Evolutionary conservation across 306 rosid species (phyloP).

Genomic region (Aeschynomene evenia): DNA sequence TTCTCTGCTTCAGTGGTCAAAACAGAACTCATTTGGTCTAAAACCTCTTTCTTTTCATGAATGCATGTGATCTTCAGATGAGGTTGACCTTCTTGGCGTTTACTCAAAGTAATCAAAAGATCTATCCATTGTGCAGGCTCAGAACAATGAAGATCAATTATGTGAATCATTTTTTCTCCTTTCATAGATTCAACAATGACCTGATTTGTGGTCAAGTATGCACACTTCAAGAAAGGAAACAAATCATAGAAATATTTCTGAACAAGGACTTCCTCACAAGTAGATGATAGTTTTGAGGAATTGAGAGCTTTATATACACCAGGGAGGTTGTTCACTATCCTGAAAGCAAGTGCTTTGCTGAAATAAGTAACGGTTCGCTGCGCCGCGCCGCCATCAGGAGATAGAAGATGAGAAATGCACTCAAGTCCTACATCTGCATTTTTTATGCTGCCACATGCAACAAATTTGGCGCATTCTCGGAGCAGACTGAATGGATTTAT

Average conservation of each 20-base stretch:
- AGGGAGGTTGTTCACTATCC: conserved; percentile 60
- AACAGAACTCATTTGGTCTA: conserved; percentile 63
- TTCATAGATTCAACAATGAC: conserved; percentile 87
- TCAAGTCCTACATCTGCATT: conserved; percentile 71
- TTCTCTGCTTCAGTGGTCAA: conserved; percentile 70
- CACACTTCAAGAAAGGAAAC: conserved; percentile 74
- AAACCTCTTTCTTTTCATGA: conserved; percentile 63
- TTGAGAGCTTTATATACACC: conserved; percentile 70
- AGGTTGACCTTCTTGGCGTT: conserved; percentile 74
- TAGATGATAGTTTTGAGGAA: conserved; percentile 49
- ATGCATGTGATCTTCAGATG: conserved; percentile 80
- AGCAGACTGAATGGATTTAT: conserved; percentile 57
- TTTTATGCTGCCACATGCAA: conserved; percentile 70
- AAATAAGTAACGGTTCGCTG: conserved; percentile 78
- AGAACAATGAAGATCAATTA: conserved; percentile 73
- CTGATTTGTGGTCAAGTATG: conserved; percentile 70
- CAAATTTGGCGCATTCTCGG: conserved; percentile 60
- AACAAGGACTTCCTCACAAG: conserved; percentile 52
- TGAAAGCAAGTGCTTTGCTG: conserved; percentile 71
- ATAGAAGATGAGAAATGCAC: conserved; percentile 61
- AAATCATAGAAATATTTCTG: conserved; percentile 67
- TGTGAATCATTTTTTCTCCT: conserved; percentile 67
- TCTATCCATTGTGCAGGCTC: conserved; percentile 84
- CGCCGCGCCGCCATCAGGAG: conserved; percentile 68
- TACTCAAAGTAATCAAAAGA: conserved; percentile 52